Conservation (phyloP, 1,284 basidiomycete genomes). For the Anthracocystis setariae region DNA sequence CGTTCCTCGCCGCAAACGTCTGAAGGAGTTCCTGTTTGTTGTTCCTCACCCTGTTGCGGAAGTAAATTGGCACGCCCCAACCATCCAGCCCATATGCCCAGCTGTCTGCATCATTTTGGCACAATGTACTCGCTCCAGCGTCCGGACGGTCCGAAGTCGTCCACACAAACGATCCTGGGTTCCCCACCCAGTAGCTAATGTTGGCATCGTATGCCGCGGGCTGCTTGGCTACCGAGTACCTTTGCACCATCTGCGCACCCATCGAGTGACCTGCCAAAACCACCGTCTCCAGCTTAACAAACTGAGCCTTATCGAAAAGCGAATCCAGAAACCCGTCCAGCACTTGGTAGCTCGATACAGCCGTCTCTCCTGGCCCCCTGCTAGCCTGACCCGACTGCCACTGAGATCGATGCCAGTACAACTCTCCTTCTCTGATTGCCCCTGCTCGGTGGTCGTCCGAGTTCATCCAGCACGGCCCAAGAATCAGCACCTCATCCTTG, state of each 20-base stretch:
- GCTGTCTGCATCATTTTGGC: slow-evolving; percentile 19
- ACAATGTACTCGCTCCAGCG: slow-evolving; percentile 25
- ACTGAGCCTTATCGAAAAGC: slow-evolving; percentile 55
- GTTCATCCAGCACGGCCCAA: slow-evolving; percentile 60
- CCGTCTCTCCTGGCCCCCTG: slow-evolving; percentile 32
- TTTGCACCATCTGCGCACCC: slow-evolving; percentile 59
- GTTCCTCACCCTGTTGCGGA: slow-evolving; percentile 45
- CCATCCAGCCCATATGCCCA: slow-evolving; percentile 57
- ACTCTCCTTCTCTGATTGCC: slow-evolving; percentile 40
- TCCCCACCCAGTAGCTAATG: slow-evolving; percentile 59
- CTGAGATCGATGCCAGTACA: slow-evolving; percentile 52
- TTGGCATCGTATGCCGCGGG: slow-evolving; percentile 52
- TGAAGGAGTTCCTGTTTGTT: slow-evolving; percentile 38
- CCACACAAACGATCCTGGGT: slow-evolving; percentile 62
- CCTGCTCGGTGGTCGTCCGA: slow-evolving; percentile 41
- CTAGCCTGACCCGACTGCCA: slow-evolving; percentile 58
- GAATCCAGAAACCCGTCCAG: slow-evolving; percentile 54
- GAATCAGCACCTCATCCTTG: slow-evolving; percentile 49
- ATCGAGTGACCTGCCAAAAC: slow-evolving; percentile 61
- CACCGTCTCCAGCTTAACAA: slow-evolving; percentile 52
- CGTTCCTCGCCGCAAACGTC: slow-evolving; percentile 44
- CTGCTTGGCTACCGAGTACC: slow-evolving; percentile 54
- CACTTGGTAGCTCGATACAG: slow-evolving; percentile 49
- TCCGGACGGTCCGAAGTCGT: slow-evolving; percentile 35
- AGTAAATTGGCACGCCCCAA: slow-evolving; percentile 43